A percentile compares a stretch with the other conserved stretches of the same genome.
Evolutionary conservation across 2,329 filamentous ascomycete species (phyloP).

Genomic region (Microsporum canis): DNA sequence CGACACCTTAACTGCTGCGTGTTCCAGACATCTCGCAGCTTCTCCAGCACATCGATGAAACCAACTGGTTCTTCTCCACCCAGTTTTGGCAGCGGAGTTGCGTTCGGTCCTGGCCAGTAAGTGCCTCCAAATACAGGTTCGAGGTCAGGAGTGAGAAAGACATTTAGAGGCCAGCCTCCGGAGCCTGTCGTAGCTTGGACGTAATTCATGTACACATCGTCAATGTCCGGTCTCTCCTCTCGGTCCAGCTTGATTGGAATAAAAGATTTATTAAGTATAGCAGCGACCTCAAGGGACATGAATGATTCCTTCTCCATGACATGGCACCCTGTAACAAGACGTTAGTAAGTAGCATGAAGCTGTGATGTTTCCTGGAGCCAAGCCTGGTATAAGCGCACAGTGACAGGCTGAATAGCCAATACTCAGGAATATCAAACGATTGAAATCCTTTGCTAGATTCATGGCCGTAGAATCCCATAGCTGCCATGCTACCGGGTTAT

Average conservation of each 20-base stretch:
- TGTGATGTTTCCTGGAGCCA: neutral
- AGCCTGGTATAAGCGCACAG: slow-evolving; percentile 46
- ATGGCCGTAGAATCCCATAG: slow-evolving; percentile 68
- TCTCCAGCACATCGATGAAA: slow-evolving; percentile 72
- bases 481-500: slow-evolving; percentile 87
- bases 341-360: neutral
- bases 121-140: slow-evolving; percentile 93
- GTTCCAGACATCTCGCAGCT: slow-evolving; percentile 63
- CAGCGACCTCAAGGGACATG: slow-evolving; percentile 66
- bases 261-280: slow-evolving; percentile 73
- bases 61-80: slow-evolving; percentile 51
- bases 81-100: slow-evolving; percentile 34
- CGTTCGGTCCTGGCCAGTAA: slow-evolving; percentile 79
- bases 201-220: slow-evolving; percentile 97
- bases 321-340: slow-evolving; percentile 53
- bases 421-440: slow-evolving; percentile 84
- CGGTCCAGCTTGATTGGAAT: slow-evolving; percentile 87
- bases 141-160: slow-evolving; percentile 89
- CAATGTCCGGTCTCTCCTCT: slow-evolving; percentile 86
- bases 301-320: slow-evolving; percentile 92
- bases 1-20: slow-evolving; percentile 75
- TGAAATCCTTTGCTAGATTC: slow-evolving; percentile 63
- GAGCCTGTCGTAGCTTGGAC: slow-evolving; percentile 82
- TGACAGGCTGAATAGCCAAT: slow-evolving; percentile 94
- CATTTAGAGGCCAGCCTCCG: slow-evolving; percentile 89